phyloP scores from a whole-genome alignment of 345 rosid genomes.

The Moricandia moricandioides region DNA sequence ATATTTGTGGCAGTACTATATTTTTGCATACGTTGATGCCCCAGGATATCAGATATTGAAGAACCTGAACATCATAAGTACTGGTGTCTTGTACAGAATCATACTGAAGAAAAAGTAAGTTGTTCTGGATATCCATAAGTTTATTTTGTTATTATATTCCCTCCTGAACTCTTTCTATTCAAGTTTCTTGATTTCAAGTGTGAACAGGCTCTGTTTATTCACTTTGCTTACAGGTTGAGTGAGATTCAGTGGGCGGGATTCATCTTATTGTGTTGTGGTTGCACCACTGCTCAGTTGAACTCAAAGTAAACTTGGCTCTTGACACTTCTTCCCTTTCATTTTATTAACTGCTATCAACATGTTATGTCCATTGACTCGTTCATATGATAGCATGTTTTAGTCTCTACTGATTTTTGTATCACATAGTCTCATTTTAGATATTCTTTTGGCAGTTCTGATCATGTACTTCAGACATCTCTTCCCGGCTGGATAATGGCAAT shows the following conservation, averaged over 20 bases:
- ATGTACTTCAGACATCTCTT: constrained; percentile 81
- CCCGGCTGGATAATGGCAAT: constrained; percentile 98
- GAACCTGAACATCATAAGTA: constrained; percentile 93
- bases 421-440: constrained; percentile 1
- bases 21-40: constrained; percentile 94
- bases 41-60: constrained; percentile 97
- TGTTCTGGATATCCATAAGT: not conserved
- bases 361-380: not conserved
- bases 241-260: constrained; percentile 98
- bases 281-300: constrained; percentile 95
- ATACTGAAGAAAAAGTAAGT: constrained; percentile 83
- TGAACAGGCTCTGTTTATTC: not conserved
- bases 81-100: constrained; percentile 86
- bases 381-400: not conserved
- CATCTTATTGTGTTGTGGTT: constrained; percentile 86
- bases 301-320: constrained; percentile 57
- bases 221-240: constrained; percentile 57
- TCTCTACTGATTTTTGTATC: not conserved
- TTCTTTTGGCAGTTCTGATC: constrained; percentile 78
- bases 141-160: not conserved
- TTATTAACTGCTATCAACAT: not conserved
- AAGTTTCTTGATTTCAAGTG: constrained; percentile 7
- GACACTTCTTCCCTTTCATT: not conserved
- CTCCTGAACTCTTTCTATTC: not conserved
- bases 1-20: constrained; percentile 78